Base-by-base conservation (phyloP, 2,329 filamentous ascomycete species). In the Phaeosphaeriaceae sp. region DNA sequence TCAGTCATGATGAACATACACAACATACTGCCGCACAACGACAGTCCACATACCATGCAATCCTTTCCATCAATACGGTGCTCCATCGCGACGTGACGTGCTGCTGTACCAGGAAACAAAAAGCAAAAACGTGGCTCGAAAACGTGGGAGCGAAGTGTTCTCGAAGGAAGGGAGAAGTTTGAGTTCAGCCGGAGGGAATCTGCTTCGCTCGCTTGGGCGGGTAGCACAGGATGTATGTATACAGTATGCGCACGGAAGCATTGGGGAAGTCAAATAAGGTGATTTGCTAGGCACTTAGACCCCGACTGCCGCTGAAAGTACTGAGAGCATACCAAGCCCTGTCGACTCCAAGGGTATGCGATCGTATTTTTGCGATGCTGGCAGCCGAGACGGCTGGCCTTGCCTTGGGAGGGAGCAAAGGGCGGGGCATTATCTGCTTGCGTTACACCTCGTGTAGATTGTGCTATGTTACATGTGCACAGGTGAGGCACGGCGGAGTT, bases 31-130 rank as follows among this genome's bases (percentile, higher is more conserved):
- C 26, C 9, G 26, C 9, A 28, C 26, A 4, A 28, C 26, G 9
- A 5, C 26, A 28, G 9, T 28, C 26, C 26, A 5, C 55, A 42
- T 52, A 67, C 65, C 63, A 67, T 67, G 48, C 28, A 48, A 54
- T 67, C 65, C 55, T 67, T 65, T 26, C 63, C 65, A 47, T 64
- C 61, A 17, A 67, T 66, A 30, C 44, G 53, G 54, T 66, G 54
- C 35, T 40, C 15, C 35, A 40, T 40, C 35, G 35, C n/a, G 57
- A 59, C 65, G 64, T 66, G n/a, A 47, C 23, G 3, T 1, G 8
- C 22, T 2, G 19, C 10, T 46, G 17, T n/a, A 43, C 17, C 21
- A n/a, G 40, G 21, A n/a, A 17, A 17, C 40, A 17, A 43, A 43
- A 21, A n/a, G 17, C 40, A 43, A 13, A 47, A 26, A 47, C 11